These are phyloP conservation scores for Rhynchospora breviuscula DNA, from an alignment of 176 grass and related monocot species.

Conservation along the genomic window DNA sequence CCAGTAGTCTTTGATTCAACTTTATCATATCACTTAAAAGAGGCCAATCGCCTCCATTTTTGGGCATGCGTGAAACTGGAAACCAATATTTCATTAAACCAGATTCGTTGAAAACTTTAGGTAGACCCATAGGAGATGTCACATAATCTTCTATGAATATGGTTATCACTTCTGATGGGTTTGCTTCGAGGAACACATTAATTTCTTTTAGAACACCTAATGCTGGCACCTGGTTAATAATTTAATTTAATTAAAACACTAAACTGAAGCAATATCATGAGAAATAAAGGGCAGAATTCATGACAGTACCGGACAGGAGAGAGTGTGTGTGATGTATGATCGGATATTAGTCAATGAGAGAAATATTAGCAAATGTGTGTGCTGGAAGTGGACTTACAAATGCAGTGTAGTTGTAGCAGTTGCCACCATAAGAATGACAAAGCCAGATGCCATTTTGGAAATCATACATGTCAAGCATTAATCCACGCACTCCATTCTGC, in stretches of 20 bases:
- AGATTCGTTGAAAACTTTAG: conserved; percentile 65
- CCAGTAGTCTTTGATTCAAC: conserved; percentile 54
- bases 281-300: background rate
- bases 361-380: background rate
- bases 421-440: conserved; percentile 82
- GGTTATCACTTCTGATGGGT: conserved; percentile 65
- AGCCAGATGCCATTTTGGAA: conserved; percentile 71
- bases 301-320: background rate
- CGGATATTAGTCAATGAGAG: background rate
- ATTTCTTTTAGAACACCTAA: conserved; percentile 65
- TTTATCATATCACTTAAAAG: conserved; percentile 79
- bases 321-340: background rate
- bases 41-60: conserved; percentile 80
- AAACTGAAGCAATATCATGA: background rate
- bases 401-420: conserved; percentile 81
- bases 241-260: background rate
- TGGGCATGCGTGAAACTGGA: conserved; percentile 68
- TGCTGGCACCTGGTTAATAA: conserved; percentile 58
- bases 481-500: conserved; percentile 80
- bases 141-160: conserved; percentile 92
- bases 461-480: conserved; percentile 99
- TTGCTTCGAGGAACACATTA: conserved; percentile 49
- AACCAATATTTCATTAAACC: conserved; percentile 52
- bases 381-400: conserved; percentile 55
- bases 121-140: conserved; percentile 56